Percentiles rank a stretch among this genome's conserved stretches.
Evolutionary conservation across 176 grass and related monocot species (phyloP).

Genomic region (Tillandsia fasciculata): DNA sequence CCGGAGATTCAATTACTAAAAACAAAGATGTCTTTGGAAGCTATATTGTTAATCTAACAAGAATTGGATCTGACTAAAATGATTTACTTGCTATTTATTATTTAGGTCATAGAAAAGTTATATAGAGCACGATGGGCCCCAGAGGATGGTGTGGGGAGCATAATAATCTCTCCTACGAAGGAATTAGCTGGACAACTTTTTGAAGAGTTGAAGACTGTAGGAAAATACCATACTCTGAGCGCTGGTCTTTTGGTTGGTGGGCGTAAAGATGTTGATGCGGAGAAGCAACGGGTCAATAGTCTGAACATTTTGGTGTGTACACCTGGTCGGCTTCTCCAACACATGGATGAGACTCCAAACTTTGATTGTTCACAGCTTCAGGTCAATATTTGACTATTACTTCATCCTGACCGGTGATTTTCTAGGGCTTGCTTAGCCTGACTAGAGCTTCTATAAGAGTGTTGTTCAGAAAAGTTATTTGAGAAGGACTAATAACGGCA

Average conservation of each 20-base stretch:
- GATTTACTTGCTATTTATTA: not conserved
- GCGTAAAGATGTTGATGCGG: slow-evolving; percentile 57
- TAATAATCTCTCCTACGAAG: slow-evolving; percentile 72
- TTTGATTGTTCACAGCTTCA: slow-evolving; percentile 90
- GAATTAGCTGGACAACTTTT: slow-evolving; percentile 88
- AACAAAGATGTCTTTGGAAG: no score
- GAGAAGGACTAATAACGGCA: no score
- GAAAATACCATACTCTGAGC: slow-evolving; percentile 49
- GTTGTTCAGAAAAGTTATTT: not conserved
- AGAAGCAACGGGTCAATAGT: slow-evolving; percentile 60
- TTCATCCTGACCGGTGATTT: not conserved
- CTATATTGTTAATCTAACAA: not conserved
- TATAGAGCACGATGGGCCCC: slow-evolving; percentile 58
- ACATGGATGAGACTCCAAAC: slow-evolving; percentile 69
- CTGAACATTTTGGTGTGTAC: slow-evolving; percentile 89
- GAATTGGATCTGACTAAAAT: not conserved
- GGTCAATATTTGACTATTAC: slow-evolving; percentile 33
- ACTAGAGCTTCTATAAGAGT: not conserved
- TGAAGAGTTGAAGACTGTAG: slow-evolving; percentile 42
- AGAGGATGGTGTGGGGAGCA: slow-evolving; percentile 67
- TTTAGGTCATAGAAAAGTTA: slow-evolving; percentile 73
- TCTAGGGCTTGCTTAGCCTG: not conserved
- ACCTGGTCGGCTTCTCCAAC: slow-evolving; percentile 82
- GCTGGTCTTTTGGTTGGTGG: slow-evolving; percentile 62
- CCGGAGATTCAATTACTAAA: no score